These are phyloP conservation scores for Fusarium tupiense DNA, from an alignment of 2,329 filamentous ascomycete genomes.

Conservation along the genomic window DNA sequence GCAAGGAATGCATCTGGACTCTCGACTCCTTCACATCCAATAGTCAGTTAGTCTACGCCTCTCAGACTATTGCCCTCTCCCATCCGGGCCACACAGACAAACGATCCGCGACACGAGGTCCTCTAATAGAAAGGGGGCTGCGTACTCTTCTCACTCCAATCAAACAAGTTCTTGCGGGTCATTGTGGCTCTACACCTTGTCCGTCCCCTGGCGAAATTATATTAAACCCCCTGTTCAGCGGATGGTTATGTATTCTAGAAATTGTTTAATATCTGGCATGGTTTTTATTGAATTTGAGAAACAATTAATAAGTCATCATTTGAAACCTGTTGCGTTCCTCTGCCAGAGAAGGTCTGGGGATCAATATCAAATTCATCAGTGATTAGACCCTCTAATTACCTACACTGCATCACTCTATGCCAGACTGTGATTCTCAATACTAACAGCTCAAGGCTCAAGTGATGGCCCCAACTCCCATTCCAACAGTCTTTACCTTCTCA, in stretches of 20 bases:
- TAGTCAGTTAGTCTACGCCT: neutral
- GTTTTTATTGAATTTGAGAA: neutral
- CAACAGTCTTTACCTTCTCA: slow-evolving; percentile 4
- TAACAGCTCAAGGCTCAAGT: neutral
- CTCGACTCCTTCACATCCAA: neutral
- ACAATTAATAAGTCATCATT: neutral
- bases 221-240: slow-evolving; percentile 24
- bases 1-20: neutral
- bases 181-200: slow-evolving; percentile 43
- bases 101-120: slow-evolving; percentile 42
- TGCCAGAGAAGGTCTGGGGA: neutral
- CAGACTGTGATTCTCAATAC: neutral
- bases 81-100: slow-evolving; percentile 28
- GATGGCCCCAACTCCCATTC: neutral
- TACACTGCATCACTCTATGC: neutral
- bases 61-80: neutral
- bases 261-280: slow-evolving; percentile 9
- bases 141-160: slow-evolving; percentile 28
- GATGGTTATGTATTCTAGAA: slow-evolving; percentile 12
- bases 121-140: slow-evolving; percentile 35
- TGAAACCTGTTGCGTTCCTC: neutral
- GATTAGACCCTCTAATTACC: neutral
- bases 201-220: slow-evolving; percentile 40
- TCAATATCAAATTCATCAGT: neutral
- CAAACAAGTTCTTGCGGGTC: slow-evolving; percentile 26